Conservation (phyloP, 352 stramenopile genomes). For the Phytopythium kandeliae region DNA sequence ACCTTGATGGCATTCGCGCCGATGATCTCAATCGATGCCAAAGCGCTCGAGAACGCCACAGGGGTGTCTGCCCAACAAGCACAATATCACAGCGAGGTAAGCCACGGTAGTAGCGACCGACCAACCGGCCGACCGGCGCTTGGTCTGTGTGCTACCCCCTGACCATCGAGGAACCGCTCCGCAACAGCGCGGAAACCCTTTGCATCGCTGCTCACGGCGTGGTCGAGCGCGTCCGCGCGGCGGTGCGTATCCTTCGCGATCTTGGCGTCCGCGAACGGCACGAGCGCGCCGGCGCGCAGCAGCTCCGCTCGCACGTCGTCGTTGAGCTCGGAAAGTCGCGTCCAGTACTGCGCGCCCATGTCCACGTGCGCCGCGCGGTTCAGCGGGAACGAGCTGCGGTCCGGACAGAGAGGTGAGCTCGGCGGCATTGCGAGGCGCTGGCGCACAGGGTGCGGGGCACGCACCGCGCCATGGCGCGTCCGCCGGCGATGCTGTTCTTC, state of each 20-base stretch:
- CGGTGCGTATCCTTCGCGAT: slow-evolving; percentile 48
- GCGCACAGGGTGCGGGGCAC: not conserved
- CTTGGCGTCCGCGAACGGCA: slow-evolving; percentile 32
- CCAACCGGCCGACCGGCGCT: not conserved
- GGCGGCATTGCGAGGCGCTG: not conserved
- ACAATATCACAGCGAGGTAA: not conserved
- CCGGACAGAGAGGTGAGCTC: slow-evolving; percentile 2
- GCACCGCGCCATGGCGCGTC: slow-evolving; percentile 62
- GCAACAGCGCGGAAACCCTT: slow-evolving; percentile 56
- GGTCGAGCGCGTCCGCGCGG: slow-evolving; percentile 19
- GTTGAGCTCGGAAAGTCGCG: slow-evolving; percentile 34
- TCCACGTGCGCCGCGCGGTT: slow-evolving; percentile 53
- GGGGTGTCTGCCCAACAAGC: slow-evolving; percentile 20
- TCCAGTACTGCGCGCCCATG: slow-evolving; percentile 70
- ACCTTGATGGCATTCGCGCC: slow-evolving; percentile 44
- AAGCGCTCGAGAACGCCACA: slow-evolving; percentile 28
- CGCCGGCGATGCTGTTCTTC: slow-evolving; percentile 59
- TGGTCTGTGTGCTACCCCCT: not conserved
- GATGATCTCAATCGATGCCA: slow-evolving; percentile 53
- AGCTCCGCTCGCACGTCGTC: slow-evolving; percentile 43
- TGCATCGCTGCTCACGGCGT: slow-evolving; percentile 30
- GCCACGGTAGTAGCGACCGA: not conserved
- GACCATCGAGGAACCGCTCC: slow-evolving; percentile 43
- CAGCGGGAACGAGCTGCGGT: slow-evolving; percentile 42
- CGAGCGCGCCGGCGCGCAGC: slow-evolving; percentile 24